Conservation (phyloP, 192 early-diverging fungal genomes). For the Coemansia sp. region DNA sequence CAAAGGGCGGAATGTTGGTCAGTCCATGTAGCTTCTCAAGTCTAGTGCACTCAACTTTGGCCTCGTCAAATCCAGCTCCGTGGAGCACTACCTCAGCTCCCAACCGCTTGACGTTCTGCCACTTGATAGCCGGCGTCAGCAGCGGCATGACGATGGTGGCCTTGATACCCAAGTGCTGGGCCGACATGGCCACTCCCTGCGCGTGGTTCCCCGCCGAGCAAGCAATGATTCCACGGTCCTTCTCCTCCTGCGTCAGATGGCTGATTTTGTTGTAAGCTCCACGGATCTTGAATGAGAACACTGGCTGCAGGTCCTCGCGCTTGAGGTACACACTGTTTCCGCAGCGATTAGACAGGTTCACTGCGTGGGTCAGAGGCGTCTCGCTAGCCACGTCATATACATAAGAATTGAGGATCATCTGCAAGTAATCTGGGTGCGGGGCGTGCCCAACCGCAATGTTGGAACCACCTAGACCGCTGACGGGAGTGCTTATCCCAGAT, state of each 20-base stretch:
- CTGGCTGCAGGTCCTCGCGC: conserved; percentile 95
- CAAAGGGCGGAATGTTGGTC: conserved; percentile 96
- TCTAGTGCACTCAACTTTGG: conserved; percentile 83
- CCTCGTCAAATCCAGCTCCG: conserved; percentile 95
- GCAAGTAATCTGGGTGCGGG: conserved; percentile 82
- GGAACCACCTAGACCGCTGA: neutral
- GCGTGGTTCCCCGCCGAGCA: conserved; percentile 99
- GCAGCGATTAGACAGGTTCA: conserved; percentile 77
- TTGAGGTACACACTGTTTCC: conserved; percentile 82
- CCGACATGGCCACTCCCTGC: conserved; percentile 94
- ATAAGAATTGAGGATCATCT: conserved; percentile 89
- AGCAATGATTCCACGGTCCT: conserved; percentile 85
- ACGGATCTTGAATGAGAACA: conserved; percentile 98
- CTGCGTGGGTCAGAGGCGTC: conserved; percentile 84
- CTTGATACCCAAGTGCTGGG: conserved; percentile 88
- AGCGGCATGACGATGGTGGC: conserved; percentile 99
- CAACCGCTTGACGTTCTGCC: conserved; percentile 86
- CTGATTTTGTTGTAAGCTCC: conserved; percentile 96
- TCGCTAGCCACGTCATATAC: conserved; percentile 96
- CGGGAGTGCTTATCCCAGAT: conserved; percentile 1
- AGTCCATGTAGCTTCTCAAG: conserved; percentile 71
- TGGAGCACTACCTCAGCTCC: conserved; percentile 86
- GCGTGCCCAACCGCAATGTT: neutral
- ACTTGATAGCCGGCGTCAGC: conserved; percentile 80
- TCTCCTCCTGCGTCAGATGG: conserved; percentile 80